These are phyloP conservation scores for Ganoderma resinaceum DNA, from an alignment of 1,284 basidiomycete species.

Conservation along the genomic window DNA sequence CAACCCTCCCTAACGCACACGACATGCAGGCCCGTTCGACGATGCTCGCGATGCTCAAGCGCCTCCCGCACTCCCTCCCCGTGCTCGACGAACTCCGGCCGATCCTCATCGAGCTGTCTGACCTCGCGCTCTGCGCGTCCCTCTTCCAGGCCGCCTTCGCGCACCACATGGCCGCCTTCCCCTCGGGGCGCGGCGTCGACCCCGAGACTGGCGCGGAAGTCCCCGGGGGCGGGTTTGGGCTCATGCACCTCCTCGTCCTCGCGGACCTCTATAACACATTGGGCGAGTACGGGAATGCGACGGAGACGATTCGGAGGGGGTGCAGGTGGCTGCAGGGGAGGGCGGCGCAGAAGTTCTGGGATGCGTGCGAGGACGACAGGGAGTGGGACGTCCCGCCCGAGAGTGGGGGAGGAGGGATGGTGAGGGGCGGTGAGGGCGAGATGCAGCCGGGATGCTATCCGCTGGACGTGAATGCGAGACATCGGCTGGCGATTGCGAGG, in stretches of 20 bases:
- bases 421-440: conserved; percentile 40
- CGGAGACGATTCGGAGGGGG: conserved; percentile 78
- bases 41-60: conserved; percentile 78
- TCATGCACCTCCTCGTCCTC: conserved; percentile 78
- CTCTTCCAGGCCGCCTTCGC: conserved; percentile 71
- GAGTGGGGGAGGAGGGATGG: conserved; percentile 39
- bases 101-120: conserved; percentile 76
- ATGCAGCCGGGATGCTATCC: conserved; percentile 63
- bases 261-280: conserved; percentile 84
- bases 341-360: conserved; percentile 80
- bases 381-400: conserved; percentile 73
- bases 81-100: conserved; percentile 84
- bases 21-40: conserved; percentile 73
- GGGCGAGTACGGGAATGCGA: conserved; percentile 72
- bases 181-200: conserved; percentile 42
- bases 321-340: conserved; percentile 92
- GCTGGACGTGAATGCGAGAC: conserved; percentile 84
- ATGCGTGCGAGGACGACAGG: conserved; percentile 84
- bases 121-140: conserved; percentile 67
- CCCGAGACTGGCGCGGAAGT: conserved; percentile 41
- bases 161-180: conserved; percentile 50
- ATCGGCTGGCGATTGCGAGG: conserved; percentile 87
- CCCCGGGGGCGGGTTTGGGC: conserved; percentile 57
- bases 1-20: too few species aligned
- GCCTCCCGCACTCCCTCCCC: conserved; percentile 82